Evolutionary conservation across 805 yeast genomes (phyloP).

Genomic region (Jamesozyma rosinii): DNA sequence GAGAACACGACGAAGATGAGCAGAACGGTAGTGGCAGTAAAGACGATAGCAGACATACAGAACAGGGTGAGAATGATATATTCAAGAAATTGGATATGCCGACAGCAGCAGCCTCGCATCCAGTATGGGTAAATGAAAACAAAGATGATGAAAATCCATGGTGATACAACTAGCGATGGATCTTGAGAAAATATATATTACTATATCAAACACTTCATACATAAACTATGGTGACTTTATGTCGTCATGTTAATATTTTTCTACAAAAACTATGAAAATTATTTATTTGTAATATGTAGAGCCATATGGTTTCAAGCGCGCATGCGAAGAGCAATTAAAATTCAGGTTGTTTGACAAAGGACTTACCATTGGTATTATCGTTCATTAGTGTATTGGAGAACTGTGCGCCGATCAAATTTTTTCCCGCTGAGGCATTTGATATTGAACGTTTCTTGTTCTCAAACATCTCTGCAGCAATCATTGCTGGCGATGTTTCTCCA

Average conservation of each 20-base stretch:
- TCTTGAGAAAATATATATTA: too few relatives aligned
- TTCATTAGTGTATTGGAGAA: slow-evolving; percentile 1
- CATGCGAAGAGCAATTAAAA: too few relatives aligned
- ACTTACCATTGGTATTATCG: background rate
- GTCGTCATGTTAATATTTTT: too few relatives aligned
- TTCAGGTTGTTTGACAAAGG: background rate
- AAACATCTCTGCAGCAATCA: slow-evolving; percentile 25
- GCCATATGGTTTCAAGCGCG: too few relatives aligned
- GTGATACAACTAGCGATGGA: too few relatives aligned
- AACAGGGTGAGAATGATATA: slow-evolving; percentile 2
- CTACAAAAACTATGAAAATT: too few relatives aligned
- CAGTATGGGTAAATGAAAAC: slow-evolving; percentile 41
- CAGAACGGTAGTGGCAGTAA: slow-evolving; percentile 1
- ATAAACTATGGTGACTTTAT: too few relatives aligned
- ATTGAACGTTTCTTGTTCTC: slow-evolving; percentile 14
- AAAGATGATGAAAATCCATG: slow-evolving; percentile 59
- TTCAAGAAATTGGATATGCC: slow-evolving; percentile 71
- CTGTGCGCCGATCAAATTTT: background rate
- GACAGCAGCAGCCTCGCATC: slow-evolving; percentile 29
- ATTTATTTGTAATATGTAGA: too few relatives aligned
- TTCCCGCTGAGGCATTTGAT: slow-evolving; percentile 3
- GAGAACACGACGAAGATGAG: slow-evolving; percentile 1
- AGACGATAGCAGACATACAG: slow-evolving; percentile 1
- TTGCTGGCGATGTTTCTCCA: slow-evolving; percentile 4
- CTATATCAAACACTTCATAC: too few relatives aligned